Conservation (phyloP, 2,329 filamentous ascomycete species). For the Talaromyces sp. region DNA sequence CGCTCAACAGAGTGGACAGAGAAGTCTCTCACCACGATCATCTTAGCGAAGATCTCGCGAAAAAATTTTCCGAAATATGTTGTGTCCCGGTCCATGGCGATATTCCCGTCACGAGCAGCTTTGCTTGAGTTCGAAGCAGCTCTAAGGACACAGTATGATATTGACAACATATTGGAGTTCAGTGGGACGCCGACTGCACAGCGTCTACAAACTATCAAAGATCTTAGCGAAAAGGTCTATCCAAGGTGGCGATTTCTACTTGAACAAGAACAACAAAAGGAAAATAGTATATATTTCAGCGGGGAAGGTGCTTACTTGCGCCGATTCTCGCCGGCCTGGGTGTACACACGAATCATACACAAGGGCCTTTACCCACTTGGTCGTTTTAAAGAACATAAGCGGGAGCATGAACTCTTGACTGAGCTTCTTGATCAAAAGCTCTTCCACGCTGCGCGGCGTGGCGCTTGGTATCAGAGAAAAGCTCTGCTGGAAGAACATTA, state of each 20-base stretch:
- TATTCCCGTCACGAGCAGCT: constrained; percentile 72
- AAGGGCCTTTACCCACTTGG: constrained; percentile 78
- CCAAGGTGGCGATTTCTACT: constrained; percentile 75
- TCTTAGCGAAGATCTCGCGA: constrained; percentile 82
- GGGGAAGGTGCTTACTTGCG: constrained; percentile 86
- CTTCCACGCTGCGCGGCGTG: constrained; percentile 80
- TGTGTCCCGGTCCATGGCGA: constrained; percentile 82
- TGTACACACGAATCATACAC: constrained; percentile 89
- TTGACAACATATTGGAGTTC: constrained; percentile 79
- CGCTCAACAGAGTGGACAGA: constrained; percentile 96
- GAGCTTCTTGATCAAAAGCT: constrained; percentile 76
- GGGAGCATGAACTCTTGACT: constrained; percentile 69
- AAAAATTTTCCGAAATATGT: constrained; percentile 87
- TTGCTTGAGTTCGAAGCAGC: constrained; percentile 88
- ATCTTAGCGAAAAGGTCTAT: constrained; percentile 70
- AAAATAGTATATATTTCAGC: constrained; percentile 70
- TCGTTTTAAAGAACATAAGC: constrained; percentile 73
- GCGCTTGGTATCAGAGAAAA: constrained; percentile 93
- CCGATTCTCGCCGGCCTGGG: constrained; percentile 84
- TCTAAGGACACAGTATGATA: constrained; percentile 72
- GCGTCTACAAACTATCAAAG: constrained; percentile 64
- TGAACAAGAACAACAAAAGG: constrained; percentile 71
- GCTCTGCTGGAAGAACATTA: constrained; percentile 94
- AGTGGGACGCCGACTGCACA: constrained; percentile 65
- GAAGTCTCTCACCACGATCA: constrained; percentile 91